Evolutionary conservation across 441 rosid species (phyloP).

Genomic region (Aleurites moluccanus): DNA sequence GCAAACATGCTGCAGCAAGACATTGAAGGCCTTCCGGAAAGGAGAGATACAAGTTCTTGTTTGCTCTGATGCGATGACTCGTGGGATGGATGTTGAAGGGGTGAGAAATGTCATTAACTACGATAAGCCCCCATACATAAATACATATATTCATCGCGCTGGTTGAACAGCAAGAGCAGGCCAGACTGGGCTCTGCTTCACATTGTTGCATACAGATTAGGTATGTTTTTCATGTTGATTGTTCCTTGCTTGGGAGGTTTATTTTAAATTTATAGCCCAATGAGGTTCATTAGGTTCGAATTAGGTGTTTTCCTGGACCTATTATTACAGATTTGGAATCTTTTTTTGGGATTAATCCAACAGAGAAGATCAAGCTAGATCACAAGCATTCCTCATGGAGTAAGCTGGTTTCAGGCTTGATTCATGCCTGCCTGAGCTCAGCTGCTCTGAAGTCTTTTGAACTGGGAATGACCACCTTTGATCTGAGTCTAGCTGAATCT

Average conservation of each 20-base stretch:
- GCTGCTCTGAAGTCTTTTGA: neutral
- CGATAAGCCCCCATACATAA: slow-evolving; percentile 77
- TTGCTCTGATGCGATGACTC: slow-evolving; percentile 93
- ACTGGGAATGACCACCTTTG: neutral
- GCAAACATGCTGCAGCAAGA: slow-evolving; percentile 60
- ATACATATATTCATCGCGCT: slow-evolving; percentile 91
- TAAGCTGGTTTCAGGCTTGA: neutral
- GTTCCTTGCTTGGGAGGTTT: neutral
- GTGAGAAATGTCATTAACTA: slow-evolving; percentile 86
- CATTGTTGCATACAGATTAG: slow-evolving; percentile 72
- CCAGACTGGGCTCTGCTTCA: slow-evolving; percentile 81
- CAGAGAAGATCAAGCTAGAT: neutral
- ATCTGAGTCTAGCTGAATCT: neutral
- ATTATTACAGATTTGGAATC: neutral
- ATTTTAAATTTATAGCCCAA: neutral
- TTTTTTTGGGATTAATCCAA: neutral
- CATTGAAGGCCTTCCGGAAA: slow-evolving; percentile 71
- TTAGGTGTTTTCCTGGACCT: neutral
- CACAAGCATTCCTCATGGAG: neutral
- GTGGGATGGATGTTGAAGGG: slow-evolving; percentile 97
- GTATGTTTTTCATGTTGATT: slow-evolving; percentile 35
- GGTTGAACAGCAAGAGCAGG: slow-evolving; percentile 99
- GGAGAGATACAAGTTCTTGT: slow-evolving; percentile 89
- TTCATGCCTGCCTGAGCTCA: neutral
- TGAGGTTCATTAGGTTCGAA: neutral